Evolutionary conservation across 2,329 filamentous ascomycete genomes (phyloP).

Genomic region (Dendrostoma leiphaemia): DNA sequence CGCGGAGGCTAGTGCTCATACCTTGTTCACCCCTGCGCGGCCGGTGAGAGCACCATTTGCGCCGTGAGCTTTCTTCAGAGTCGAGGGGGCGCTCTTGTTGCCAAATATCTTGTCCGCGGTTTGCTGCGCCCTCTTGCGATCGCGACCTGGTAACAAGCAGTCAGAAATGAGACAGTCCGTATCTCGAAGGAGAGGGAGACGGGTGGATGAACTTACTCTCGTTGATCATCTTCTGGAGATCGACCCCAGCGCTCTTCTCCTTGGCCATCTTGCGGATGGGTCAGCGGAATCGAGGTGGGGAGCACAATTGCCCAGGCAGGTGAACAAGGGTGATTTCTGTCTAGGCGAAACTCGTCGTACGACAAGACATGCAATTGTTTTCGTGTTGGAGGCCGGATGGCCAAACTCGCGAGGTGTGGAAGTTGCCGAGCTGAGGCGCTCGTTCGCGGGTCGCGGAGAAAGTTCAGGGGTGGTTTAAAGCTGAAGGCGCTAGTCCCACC

Average conservation of each 20-base stretch:
- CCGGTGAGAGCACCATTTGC: slow-evolving; percentile 62
- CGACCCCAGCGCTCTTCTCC: slow-evolving; percentile 33
- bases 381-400: background rate
- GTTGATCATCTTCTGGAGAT: slow-evolving; percentile 56
- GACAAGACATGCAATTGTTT: background rate
- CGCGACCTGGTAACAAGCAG: slow-evolving; percentile 47
- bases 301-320: too few species aligned
- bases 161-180: background rate
- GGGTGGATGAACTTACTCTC: slow-evolving; percentile 38
- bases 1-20: slow-evolving; percentile 37
- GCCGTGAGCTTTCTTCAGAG: slow-evolving; percentile 45
- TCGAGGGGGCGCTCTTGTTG: slow-evolving; percentile 56
- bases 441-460: background rate
- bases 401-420: background rate
- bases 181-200: background rate
- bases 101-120: slow-evolving; percentile 73
- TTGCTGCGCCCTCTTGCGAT: slow-evolving; percentile 68
- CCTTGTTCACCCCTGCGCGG: slow-evolving; percentile 72
- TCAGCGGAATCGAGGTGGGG: too few species aligned
- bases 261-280: slow-evolving; percentile 21
- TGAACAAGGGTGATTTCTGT: background rate
- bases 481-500: background rate
- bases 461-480: background rate
- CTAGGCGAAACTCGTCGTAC: background rate
- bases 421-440: background rate